These are phyloP conservation scores for Phytophthora sansomeana DNA, from an alignment of 352 stramenopile species.

Conservation along the genomic window DNA sequence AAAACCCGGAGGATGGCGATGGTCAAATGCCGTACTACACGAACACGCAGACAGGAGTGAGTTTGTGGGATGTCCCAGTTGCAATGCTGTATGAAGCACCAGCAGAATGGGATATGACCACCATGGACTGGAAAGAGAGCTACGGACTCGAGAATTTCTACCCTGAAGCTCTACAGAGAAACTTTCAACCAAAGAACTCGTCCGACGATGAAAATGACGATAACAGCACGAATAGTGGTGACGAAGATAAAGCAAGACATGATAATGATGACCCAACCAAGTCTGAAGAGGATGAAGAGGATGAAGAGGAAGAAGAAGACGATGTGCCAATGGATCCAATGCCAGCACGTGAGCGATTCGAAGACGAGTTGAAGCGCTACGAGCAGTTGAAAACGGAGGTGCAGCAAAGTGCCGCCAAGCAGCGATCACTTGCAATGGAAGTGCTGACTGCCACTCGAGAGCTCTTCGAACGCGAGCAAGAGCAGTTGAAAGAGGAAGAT, in stretches of 20 bases:
- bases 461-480: slow-evolving; percentile 62
- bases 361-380: slow-evolving; percentile 40
- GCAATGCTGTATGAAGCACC: slow-evolving; percentile 72
- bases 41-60: slow-evolving; percentile 64
- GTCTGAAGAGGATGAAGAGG: slow-evolving; percentile 12
- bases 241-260: not conserved
- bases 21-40: slow-evolving; percentile 53
- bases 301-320: slow-evolving; percentile 33
- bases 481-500: slow-evolving; percentile 57
- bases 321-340: slow-evolving; percentile 50
- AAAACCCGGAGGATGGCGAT: slow-evolving; percentile 33
- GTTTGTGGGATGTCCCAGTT: slow-evolving; percentile 59
- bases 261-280: slow-evolving; percentile 1
- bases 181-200: not conserved
- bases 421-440: slow-evolving; percentile 66
- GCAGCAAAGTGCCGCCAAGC: slow-evolving; percentile 36
- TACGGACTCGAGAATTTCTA: slow-evolving; percentile 65
- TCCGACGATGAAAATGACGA: slow-evolving; percentile 23
- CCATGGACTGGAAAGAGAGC: slow-evolving; percentile 67
- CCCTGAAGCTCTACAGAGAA: slow-evolving; percentile 7
- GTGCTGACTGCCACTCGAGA: slow-evolving; percentile 68
- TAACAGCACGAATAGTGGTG: slow-evolving; percentile 4
- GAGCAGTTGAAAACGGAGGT: slow-evolving; percentile 47
- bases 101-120: slow-evolving; percentile 53
- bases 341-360: slow-evolving; percentile 51